phyloP scores from a whole-genome alignment of 371 early-diverging fungal genomes.

The Nematocida major region DNA sequence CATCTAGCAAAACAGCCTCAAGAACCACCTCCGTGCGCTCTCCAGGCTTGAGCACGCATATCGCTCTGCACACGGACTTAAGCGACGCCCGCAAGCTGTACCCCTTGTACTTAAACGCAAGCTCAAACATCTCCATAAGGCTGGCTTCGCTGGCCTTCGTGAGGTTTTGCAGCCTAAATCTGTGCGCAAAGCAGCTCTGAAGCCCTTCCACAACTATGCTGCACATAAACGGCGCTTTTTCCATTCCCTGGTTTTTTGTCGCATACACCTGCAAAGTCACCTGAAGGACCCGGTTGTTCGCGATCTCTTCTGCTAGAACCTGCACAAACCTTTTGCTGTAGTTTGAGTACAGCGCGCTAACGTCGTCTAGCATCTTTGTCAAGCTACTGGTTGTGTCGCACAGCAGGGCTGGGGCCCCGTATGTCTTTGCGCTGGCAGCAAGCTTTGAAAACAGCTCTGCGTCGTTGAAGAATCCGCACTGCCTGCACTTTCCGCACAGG shows the following conservation, averaged over 20 bases:
- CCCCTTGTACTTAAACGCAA: constrained; percentile 1
- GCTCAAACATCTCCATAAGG: not conserved
- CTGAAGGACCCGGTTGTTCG: not conserved
- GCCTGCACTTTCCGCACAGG: constrained; percentile 32
- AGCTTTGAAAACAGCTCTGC: not conserved
- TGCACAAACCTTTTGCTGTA: not conserved
- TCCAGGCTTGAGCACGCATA: not conserved
- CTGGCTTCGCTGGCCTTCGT: not conserved
- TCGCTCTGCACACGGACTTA: not conserved
- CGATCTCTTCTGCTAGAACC: not conserved
- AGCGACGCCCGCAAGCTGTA: constrained; percentile 2
- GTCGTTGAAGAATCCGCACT: constrained; percentile 17
- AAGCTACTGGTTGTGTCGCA: constrained; percentile 5
- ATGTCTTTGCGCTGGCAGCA: not conserved
- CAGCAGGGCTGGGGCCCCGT: not conserved
- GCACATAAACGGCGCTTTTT: constrained; percentile 19
- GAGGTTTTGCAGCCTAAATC: constrained; percentile 18
- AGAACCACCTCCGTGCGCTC: not conserved
- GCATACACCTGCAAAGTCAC: not conserved
- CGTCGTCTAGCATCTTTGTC: not conserved
- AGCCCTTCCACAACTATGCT: constrained; percentile 19
- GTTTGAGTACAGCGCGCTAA: not conserved
- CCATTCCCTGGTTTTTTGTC: not conserved
- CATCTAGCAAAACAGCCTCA: not conserved
- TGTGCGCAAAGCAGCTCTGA: not conserved